These are phyloP conservation scores for Solanum microdontum DNA, from an alignment of 257 asterid genomes.

Conservation along the genomic window DNA sequence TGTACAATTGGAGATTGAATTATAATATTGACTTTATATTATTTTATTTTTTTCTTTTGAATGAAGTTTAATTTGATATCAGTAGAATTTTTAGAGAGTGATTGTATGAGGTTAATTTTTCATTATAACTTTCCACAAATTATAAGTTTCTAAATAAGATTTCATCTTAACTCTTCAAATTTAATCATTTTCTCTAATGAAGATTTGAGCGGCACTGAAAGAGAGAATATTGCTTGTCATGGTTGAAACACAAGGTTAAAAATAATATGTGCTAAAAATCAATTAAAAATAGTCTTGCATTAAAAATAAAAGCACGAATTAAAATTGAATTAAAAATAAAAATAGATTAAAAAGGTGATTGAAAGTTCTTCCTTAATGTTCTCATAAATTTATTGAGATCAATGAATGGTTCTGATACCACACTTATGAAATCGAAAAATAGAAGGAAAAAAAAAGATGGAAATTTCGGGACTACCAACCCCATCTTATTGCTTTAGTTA, in stretches of 20 bases:
- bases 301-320: neutral
- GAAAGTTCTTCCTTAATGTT: neutral
- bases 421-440: no score
- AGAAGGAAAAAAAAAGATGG: neutral
- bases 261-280: neutral
- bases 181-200: neutral
- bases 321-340: no score
- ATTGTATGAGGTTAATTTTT: neutral
- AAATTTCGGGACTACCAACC: fast-evolving
- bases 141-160: neutral
- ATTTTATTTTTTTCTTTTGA: neutral
- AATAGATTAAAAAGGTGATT: neutral
- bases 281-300: neutral
- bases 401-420: no score
- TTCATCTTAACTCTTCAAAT: neutral
- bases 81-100: neutral
- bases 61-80: neutral
- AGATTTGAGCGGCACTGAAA: neutral
- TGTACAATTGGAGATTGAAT: no score
- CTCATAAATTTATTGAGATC: neutral
- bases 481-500: neutral
- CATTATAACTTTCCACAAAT: neutral
- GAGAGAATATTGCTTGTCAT: neutral
- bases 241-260: neutral
- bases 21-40: no score